A percentile compares a stretch with the other conserved stretches of the same genome.
Conservation (phyloP, 176 grass and related monocot genomes). For the Avena atlantica region DNA sequence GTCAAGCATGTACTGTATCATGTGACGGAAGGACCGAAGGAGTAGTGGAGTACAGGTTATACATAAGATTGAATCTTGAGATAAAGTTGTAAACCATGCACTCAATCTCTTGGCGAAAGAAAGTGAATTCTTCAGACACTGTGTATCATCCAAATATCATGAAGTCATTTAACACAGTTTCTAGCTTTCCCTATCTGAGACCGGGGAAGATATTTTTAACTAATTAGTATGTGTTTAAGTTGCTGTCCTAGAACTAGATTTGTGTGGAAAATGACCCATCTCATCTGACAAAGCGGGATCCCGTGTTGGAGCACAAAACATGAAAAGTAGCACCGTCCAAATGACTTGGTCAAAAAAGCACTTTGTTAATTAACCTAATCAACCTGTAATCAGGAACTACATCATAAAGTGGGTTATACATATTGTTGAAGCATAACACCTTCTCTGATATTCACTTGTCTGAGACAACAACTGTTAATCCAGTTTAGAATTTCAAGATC, state of each 20-base stretch:
- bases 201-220: background rate
- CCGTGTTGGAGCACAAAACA: background rate
- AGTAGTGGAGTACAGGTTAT: background rate
- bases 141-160: background rate
- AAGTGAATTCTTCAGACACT: background rate
- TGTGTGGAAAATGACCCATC: slow-evolving; percentile 24
- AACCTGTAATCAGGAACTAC: background rate
- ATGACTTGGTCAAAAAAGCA: background rate
- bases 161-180: background rate
- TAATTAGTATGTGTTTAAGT: background rate
- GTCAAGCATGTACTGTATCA: no score
- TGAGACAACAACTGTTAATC: background rate
- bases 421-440: background rate
- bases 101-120: background rate
- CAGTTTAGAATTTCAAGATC: background rate
- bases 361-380: background rate
- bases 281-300: background rate
- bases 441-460: slow-evolving; percentile 12
- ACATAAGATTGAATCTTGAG: background rate
- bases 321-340: slow-evolving; percentile 17
- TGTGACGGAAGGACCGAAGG: no score
- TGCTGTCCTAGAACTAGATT: slow-evolving; percentile 13
- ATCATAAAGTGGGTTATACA: background rate
- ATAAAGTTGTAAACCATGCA: no score
- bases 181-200: background rate